Base-by-base conservation (phyloP, 176 grass and related monocot genomes). In the Aegilops sharonensis region DNA sequence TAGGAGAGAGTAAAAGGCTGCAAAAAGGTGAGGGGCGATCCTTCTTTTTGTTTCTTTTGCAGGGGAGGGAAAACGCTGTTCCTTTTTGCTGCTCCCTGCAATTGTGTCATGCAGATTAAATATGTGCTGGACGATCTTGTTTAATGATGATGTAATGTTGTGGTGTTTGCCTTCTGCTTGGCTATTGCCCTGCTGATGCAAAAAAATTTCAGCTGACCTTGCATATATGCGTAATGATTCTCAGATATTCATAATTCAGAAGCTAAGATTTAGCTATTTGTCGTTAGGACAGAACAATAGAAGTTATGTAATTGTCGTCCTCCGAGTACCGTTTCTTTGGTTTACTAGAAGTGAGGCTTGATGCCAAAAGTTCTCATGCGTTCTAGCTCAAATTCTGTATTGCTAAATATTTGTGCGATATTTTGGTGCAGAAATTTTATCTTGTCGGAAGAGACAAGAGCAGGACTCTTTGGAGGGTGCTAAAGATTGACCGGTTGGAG, bases 371-470 rank as follows among this genome's bases (percentile, higher is more conserved):
- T 54, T 35, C 3, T 77, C 70, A 20, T 61, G n/a, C 14, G 15
- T 73, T 52, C 66, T 45, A 68, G 62, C 78, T 71, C 25, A 17
- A 61, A 79, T 75, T 25, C 25, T 74, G 17, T 25, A 67, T 15
- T 25, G 68, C 35, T 81, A 76, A 36, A 71, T 35, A 54, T 85
- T 15, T 32, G 32, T n/a, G 5, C 24, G 11, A 45, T 78, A n/a
- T 88, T 88, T 61, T 85, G 60, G 4, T 93, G 89, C 89, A 99
- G 97, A 99, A 90, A 88, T 99, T 96, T 72, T 99, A 99, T 83
- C 75, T 99, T 77, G 74, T 94, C 37, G 97, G 97, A 91, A 91
- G 89, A 80, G 88, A 99, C 86, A 94, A 97, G 83, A 91, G 27
- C 56, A 91, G 89, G 85, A 87, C 80, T 43, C 75, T 88, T 17